Conservation (phyloP, 78 protist genomes). For the Pigoraptor vietnamica region DNA sequence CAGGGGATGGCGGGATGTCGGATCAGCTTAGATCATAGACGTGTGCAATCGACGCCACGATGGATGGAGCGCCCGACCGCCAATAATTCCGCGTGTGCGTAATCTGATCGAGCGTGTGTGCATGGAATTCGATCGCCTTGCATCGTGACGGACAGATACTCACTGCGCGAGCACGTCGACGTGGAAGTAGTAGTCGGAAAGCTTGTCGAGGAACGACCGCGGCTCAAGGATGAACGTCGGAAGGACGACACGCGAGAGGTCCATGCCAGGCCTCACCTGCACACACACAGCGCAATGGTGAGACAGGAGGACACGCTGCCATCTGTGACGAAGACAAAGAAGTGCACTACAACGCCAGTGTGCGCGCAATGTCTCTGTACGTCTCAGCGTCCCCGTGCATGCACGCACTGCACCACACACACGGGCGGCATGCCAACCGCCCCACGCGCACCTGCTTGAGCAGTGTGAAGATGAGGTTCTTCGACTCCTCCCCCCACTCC, state of each 20-base stretch:
- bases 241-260: conserved; percentile 71
- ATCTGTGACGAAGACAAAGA: no score
- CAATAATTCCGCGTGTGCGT: no score
- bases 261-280: conserved; percentile 74
- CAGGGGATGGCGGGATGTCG: not conserved
- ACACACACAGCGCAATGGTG: not conserved
- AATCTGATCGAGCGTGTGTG: no score
- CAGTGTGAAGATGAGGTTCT: conserved; percentile 2
- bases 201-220: conserved; percentile 75
- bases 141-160: not conserved
- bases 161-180: conserved; percentile 32
- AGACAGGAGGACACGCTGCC: no score
- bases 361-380: not conserved
- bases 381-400: not conserved
- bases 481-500: conserved; percentile 10
- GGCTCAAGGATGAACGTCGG: conserved; percentile 94
- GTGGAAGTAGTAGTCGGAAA: conserved; percentile 55
- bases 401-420: not conserved
- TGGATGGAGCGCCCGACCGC: no score
- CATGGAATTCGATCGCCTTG: no score
- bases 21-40: no score
- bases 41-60: no score
- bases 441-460: conserved; percentile 28
- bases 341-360: no score
- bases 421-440: no score